Evolutionary conservation across 345 rosid genomes (phyloP).

Genomic region (Lenwebbia sp.): DNA sequence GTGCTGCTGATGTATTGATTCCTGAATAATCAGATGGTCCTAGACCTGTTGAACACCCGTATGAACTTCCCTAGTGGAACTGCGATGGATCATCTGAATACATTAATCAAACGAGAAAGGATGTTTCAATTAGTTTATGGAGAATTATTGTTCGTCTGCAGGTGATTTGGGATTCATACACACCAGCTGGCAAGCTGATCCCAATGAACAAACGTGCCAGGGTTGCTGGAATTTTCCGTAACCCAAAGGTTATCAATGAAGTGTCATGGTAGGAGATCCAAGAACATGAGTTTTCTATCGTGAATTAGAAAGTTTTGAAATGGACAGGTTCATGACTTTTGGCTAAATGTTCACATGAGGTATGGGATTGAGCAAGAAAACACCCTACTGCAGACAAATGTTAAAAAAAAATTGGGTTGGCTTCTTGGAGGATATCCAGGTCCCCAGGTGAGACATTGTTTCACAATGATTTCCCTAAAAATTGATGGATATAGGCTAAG

Average conservation of each 20-base stretch:
- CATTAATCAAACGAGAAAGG: background rate
- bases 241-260: conserved; percentile 52
- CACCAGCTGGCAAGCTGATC: conserved; percentile 84
- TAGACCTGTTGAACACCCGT: conserved; percentile 79
- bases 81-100: conserved; percentile 50
- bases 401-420: conserved; percentile 96
- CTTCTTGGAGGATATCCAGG: conserved; percentile 90
- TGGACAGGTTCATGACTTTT: background rate
- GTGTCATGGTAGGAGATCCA: conserved; percentile 46
- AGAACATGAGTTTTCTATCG: background rate
- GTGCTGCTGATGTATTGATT: background rate
- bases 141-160: conserved; percentile 9
- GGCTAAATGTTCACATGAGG: conserved; percentile 12
- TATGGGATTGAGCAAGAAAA: conserved; percentile 90
- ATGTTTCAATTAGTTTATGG: background rate
- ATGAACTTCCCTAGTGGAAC: conserved; percentile 95
- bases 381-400: conserved; percentile 73
- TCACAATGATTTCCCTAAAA: background rate
- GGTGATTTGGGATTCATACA: conserved; percentile 82
- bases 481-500: background rate
- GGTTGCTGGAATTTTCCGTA: conserved; percentile 69
- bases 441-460: conserved; percentile 51
- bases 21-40: conserved; percentile 38
- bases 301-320: background rate
- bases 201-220: conserved; percentile 80